These are phyloP conservation scores for Apiospora pterosperma DNA, from an alignment of 2,329 filamentous ascomycete genomes.

Conservation along the genomic window DNA sequence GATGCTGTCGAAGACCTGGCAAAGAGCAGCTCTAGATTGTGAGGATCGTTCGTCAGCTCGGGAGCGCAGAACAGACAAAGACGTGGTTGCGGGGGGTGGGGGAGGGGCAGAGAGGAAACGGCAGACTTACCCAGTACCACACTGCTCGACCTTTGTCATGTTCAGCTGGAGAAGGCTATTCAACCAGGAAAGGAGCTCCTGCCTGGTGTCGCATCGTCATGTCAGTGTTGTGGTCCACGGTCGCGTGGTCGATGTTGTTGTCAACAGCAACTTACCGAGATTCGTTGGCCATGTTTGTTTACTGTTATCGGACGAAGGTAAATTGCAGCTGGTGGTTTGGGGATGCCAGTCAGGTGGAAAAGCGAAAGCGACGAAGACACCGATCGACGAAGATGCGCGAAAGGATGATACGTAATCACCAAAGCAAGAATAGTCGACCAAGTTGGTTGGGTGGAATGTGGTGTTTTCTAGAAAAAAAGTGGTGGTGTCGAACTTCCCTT, in stretches of 20 bases:
- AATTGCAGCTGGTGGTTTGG: not conserved
- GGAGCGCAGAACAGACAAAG: not conserved
- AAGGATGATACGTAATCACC: not conserved
- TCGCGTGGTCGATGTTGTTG: slow-evolving; percentile 7
- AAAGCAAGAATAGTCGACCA: not conserved
- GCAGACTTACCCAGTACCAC: slow-evolving; percentile 81
- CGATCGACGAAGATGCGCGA: not conserved
- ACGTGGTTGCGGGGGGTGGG: not conserved
- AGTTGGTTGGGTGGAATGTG: not conserved
- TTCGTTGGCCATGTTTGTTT: slow-evolving; percentile 17
- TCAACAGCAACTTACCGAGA: slow-evolving; percentile 17
- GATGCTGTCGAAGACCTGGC: slow-evolving; percentile 98
- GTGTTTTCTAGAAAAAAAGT: not conserved
- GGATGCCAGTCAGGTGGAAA: not conserved
- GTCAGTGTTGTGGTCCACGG: slow-evolving; percentile 3
- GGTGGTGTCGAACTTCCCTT: not conserved
- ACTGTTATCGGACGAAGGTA: not conserved
- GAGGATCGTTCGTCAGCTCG: slow-evolving; percentile 5
- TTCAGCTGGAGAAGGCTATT: slow-evolving; percentile 98
- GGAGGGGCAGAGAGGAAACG: slow-evolving; percentile 11
- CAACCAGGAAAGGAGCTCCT: slow-evolving; percentile 94
- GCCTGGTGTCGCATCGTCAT: slow-evolving; percentile 51
- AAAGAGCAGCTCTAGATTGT: slow-evolving; percentile 74
- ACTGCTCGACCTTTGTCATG: slow-evolving; percentile 98
- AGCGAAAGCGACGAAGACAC: not conserved